Evolutionary conservation across 1,284 basidiomycete genomes (phyloP), one percentile per base, ranked within the genome.

Genomic region (Ganoderma sp.): DNA sequence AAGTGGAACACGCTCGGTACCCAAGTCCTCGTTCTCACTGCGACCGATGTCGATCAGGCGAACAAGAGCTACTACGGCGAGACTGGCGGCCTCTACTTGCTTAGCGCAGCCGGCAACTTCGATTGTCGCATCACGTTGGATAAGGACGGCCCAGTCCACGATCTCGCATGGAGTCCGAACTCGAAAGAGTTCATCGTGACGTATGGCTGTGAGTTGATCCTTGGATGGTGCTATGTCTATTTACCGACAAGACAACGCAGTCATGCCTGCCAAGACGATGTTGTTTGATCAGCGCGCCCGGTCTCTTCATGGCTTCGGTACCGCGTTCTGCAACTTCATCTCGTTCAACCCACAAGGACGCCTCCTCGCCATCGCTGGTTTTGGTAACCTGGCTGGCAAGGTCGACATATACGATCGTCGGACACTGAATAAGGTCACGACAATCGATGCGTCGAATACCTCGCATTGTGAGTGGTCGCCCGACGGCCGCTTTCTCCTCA

Each of bases 51-150:
- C 67, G 97, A 99, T 80, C 94, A 95, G 79, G 93, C 95, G 42
- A 97, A 97, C 81, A 98, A 95, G 86, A 97, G 92, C 75, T 99
- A 99, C 81, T 99, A 99, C 74, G 98, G 97, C 69, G 97, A 99
- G 84, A 98, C 96, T 10, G 95, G 78, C n/a, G 78, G 96, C 72
- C 84, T 99, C 74, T 99, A 98, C 81, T 87, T 99, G 60, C 88
- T 99, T 73, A 95, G 91, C 70, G 90, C 96, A n/a, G 91, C 94
- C n/a, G 97, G 97, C 45, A 93, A 94, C 74, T 99, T 97, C 74
- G 97, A 99, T 79, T 96, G 95, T 78, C 87, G 95, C 34, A 93
- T 99, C 43, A 88, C 90, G 4, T 85, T 99, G 50, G 97, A 99
- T 83, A 98, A 98, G 83, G 97, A 99, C 73, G 98, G 98, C 1